phyloP scores from a whole-genome alignment of 139 green algal species.

The Picochlorum sp. region DNA sequence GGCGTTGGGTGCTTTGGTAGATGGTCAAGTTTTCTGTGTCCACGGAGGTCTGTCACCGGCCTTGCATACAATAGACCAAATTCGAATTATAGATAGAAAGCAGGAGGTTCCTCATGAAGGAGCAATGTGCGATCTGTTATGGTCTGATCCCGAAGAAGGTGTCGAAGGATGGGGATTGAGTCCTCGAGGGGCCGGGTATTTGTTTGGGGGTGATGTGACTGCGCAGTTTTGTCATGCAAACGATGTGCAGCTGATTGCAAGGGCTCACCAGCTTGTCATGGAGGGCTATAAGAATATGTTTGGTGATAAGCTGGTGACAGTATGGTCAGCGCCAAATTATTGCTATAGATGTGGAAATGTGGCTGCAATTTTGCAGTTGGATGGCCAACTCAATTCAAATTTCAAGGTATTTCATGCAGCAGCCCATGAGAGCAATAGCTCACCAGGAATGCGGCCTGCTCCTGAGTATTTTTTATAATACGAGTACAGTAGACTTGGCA shows the following conservation, averaged over 20 bases:
- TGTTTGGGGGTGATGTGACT: constrained; percentile 92
- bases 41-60: constrained; percentile 93
- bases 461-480: no score
- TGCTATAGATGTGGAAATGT: constrained; percentile 99
- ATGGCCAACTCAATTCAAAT: constrained; percentile 77
- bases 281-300: constrained; percentile 99
- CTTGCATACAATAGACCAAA: constrained; percentile 87
- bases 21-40: constrained; percentile 87
- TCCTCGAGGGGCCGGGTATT: constrained; percentile 77
- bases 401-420: constrained; percentile 37
- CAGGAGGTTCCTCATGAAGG: constrained; percentile 97
- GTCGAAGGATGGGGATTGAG: constrained; percentile 91
- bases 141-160: constrained; percentile 88
- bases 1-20: constrained; percentile 77
- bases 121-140: constrained; percentile 98
- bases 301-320: constrained; percentile 86
- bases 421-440: no score
- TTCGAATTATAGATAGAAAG: constrained; percentile 94
- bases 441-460: no score
- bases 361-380: constrained; percentile 90
- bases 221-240: constrained; percentile 76
- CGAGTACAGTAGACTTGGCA: no score
- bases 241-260: constrained; percentile 67
- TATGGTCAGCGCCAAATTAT: constrained; percentile 98
- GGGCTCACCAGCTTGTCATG: constrained; percentile 98